phyloP scores from a whole-genome alignment of 2,329 filamentous ascomycete genomes.

The Monosporascus sp. region DNA sequence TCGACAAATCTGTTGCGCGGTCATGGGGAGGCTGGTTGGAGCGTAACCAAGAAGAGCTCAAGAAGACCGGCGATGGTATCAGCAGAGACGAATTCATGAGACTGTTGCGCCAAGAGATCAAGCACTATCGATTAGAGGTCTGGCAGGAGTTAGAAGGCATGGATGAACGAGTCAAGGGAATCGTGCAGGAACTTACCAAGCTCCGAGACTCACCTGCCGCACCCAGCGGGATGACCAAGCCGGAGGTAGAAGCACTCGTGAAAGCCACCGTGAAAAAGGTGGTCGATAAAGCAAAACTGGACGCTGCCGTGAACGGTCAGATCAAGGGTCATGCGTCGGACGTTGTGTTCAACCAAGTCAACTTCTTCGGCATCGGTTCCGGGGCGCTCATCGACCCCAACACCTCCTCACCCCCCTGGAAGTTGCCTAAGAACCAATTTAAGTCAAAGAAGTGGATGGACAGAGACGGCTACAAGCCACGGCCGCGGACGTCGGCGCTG shows the following conservation, averaged over 20 bases:
- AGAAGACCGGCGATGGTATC: slow-evolving; percentile 23
- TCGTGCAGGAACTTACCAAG: slow-evolving; percentile 25
- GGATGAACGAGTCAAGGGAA: slow-evolving; percentile 11
- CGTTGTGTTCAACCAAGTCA: slow-evolving; percentile 53
- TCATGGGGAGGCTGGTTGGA: slow-evolving; percentile 50
- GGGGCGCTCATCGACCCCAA: slow-evolving; percentile 60
- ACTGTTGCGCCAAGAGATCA: slow-evolving; percentile 26
- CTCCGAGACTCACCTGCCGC: slow-evolving; percentile 18
- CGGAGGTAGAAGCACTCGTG: slow-evolving; percentile 37
- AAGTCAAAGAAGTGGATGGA: slow-evolving; percentile 22
- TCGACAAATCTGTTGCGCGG: slow-evolving; percentile 29
- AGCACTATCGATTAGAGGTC: slow-evolving; percentile 21
- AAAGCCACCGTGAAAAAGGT: slow-evolving; percentile 37
- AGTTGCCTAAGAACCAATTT: slow-evolving; percentile 22
- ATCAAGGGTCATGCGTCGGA: slow-evolving; percentile 40
- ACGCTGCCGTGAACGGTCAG: slow-evolving; percentile 40
- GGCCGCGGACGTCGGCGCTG: slow-evolving; percentile 53
- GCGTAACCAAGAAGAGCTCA: slow-evolving; percentile 41
- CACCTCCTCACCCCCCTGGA: slow-evolving; percentile 56
- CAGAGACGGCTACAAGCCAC: slow-evolving; percentile 17
- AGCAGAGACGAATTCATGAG: slow-evolving; percentile 28
- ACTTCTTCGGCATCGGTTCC: slow-evolving; percentile 64
- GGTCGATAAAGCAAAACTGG: slow-evolving; percentile 40
- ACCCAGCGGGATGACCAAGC: slow-evolving; percentile 30
- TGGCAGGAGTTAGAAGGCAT: slow-evolving; percentile 11